Evolutionary conservation across 352 stramenopile genomes (phyloP).

Genomic region (Blastocystis sp.): DNA sequence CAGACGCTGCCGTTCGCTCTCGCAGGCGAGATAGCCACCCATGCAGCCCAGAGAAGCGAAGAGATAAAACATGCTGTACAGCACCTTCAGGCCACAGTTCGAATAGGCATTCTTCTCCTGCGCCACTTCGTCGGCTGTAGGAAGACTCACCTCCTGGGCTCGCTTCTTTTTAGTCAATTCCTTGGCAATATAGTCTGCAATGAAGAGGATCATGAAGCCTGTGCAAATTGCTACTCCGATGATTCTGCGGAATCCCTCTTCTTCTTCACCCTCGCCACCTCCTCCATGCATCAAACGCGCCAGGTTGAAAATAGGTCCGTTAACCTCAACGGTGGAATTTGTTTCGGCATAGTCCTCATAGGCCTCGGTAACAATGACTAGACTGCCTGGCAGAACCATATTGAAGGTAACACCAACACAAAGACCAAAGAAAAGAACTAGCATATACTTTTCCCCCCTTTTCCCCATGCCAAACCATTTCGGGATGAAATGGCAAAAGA

Average conservation of each 20-base stretch:
- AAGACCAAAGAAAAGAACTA: conserved; percentile 36
- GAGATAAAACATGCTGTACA: conserved; percentile 3
- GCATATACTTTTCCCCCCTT: conserved; percentile 2
- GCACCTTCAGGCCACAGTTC: background rate
- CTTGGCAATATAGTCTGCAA: conserved; percentile 39
- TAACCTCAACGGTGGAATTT: background rate
- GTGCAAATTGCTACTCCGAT: conserved; percentile 42
- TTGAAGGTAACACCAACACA: conserved; percentile 23
- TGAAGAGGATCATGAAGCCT: conserved; percentile 43
- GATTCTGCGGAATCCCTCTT: conserved; percentile 19
- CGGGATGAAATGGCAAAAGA: conserved; percentile 33
- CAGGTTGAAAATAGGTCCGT: background rate
- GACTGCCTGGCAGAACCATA: conserved; percentile 23
- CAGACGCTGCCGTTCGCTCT: background rate
- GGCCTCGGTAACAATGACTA: conserved; percentile 28
- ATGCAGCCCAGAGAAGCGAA: conserved; percentile 20
- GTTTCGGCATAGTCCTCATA: background rate
- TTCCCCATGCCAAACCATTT: conserved; percentile 1
- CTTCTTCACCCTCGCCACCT: conserved; percentile 17
- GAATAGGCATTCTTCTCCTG: background rate
- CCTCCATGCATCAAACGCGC: background rate
- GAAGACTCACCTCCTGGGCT: background rate
- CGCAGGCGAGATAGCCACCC: conserved; percentile 25
- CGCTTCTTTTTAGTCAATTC: conserved; percentile 10
- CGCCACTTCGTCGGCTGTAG: background rate